phyloP scores from a whole-genome alignment of 2,329 filamentous ascomycete genomes.

The Fusarium pseudoanthophilum region DNA sequence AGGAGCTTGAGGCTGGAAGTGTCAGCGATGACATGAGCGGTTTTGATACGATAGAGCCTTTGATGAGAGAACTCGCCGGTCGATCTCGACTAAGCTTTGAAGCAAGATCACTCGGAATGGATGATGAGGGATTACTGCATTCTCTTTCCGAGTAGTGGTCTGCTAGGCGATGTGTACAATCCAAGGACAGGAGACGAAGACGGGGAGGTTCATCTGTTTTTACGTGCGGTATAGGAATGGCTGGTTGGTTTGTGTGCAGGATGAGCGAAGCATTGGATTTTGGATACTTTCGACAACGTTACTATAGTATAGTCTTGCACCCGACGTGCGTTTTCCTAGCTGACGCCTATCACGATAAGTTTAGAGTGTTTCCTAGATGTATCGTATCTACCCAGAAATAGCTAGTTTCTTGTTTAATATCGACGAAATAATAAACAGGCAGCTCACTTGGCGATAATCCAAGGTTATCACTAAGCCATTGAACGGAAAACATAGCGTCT shows the following conservation, averaged over 20 bases:
- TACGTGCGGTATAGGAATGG: neutral
- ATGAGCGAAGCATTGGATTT: slow-evolving; percentile 33
- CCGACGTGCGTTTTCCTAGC: slow-evolving; percentile 34
- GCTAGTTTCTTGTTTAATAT: neutral
- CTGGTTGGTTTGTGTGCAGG: neutral
- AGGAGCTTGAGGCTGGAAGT: slow-evolving; percentile 41
- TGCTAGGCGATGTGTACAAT: neutral
- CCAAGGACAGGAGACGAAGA: neutral
- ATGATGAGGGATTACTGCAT: slow-evolving; percentile 33
- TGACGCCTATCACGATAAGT: slow-evolving; percentile 36
- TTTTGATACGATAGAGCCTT: slow-evolving; percentile 55
- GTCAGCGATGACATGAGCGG: slow-evolving; percentile 49
- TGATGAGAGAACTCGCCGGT: slow-evolving; percentile 57
- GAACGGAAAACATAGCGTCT: neutral
- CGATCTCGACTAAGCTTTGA: slow-evolving; percentile 44
- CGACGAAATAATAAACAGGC: neutral
- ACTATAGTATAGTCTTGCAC: slow-evolving; percentile 34
- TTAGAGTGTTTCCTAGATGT: slow-evolving; percentile 16
- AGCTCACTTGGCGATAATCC: neutral
- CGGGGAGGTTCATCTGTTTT: neutral
- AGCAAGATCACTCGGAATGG: slow-evolving; percentile 42
- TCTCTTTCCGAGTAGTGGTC: slow-evolving; percentile 23
- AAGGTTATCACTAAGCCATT: neutral
- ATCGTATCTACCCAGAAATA: neutral
- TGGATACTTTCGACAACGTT: neutral